Conservation (phyloP, 2,329 filamentous ascomycete species). For the Cercospora canescens region DNA sequence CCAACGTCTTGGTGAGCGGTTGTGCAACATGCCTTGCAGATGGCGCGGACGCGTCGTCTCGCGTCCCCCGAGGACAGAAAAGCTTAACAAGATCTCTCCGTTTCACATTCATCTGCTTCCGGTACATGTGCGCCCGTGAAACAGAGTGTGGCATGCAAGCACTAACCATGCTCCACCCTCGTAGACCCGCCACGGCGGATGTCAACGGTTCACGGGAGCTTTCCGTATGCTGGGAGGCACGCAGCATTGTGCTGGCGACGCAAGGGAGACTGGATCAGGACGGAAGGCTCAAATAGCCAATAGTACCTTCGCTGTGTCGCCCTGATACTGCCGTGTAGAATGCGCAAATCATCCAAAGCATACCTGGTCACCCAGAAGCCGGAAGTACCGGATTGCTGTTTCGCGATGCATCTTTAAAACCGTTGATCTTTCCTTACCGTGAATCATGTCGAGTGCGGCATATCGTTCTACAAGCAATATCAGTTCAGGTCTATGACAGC, state of each 20-base stretch:
- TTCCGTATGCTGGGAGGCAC: neutral
- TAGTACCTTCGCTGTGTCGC: neutral
- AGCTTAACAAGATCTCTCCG: neutral
- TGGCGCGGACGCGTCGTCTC: slow-evolving; percentile 4
- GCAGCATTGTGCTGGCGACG: neutral
- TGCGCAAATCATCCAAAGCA: neutral
- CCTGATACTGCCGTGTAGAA: neutral
- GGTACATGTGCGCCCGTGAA: neutral
- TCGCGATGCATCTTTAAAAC: neutral
- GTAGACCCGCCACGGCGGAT: neutral
- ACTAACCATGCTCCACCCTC: slow-evolving; percentile 5
- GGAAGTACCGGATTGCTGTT: neutral
- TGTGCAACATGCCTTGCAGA: slow-evolving; percentile 7
- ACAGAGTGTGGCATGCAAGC: slow-evolving; percentile 11
- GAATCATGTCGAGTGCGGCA: neutral
- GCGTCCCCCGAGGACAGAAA: neutral
- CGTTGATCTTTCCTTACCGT: neutral
- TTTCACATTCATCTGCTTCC: slow-evolving; percentile 6
- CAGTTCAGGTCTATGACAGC: slow-evolving; percentile 3
- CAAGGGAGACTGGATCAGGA: slow-evolving; percentile 2
- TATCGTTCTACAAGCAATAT: neutral
- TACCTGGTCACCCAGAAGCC: neutral
- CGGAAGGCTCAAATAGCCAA: neutral
- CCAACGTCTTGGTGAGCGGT: neutral
- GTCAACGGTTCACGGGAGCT: neutral